These are phyloP conservation scores for Kwoniella botswanensis DNA, from an alignment of 768 basidiomycete genomes.

Conservation along the genomic window DNA sequence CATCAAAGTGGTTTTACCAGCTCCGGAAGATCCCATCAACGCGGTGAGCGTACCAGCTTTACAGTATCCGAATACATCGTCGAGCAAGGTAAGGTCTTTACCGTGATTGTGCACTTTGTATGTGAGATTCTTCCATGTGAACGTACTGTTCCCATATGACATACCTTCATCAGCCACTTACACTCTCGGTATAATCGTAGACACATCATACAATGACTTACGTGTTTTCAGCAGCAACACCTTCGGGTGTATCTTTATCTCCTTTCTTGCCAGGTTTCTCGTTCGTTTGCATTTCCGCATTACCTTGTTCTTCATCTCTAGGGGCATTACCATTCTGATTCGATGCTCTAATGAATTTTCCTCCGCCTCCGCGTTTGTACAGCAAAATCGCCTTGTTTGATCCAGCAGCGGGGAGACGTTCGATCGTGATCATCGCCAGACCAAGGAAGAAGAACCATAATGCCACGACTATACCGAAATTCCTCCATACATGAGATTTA, in stretches of 20 bases:
- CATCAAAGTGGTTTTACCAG: constrained; percentile 52
- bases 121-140: constrained; percentile 58
- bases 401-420: constrained; percentile 50
- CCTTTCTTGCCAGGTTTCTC: constrained; percentile 29
- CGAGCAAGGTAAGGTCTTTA: constrained; percentile 62
- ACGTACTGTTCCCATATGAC: constrained; percentile 36
- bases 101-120: constrained; percentile 45
- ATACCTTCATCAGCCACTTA: constrained; percentile 10
- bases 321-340: constrained; percentile 49
- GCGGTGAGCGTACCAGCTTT: constrained; percentile 81
- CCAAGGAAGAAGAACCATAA: constrained; percentile 48
- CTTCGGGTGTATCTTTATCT: constrained; percentile 3
- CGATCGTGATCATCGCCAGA: constrained; percentile 47
- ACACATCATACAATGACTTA: constrained; percentile 10
- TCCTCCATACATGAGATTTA: constrained; percentile 55
- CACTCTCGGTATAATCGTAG: neutral
- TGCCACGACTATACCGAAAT: constrained; percentile 52
- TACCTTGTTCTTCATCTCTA: constrained; percentile 43
- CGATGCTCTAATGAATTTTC: constrained; percentile 50
- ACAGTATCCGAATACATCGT: constrained; percentile 79
- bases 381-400: constrained; percentile 48
- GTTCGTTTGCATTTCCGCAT: constrained; percentile 28
- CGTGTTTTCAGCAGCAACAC: constrained; percentile 37
- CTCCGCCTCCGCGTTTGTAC: constrained; percentile 47
- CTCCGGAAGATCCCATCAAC: constrained; percentile 70